Evolutionary conservation across 2,329 filamentous ascomycete species (phyloP), one percentile per base, ranked within the genome.

Genomic region (Monosporascus sp.): DNA sequence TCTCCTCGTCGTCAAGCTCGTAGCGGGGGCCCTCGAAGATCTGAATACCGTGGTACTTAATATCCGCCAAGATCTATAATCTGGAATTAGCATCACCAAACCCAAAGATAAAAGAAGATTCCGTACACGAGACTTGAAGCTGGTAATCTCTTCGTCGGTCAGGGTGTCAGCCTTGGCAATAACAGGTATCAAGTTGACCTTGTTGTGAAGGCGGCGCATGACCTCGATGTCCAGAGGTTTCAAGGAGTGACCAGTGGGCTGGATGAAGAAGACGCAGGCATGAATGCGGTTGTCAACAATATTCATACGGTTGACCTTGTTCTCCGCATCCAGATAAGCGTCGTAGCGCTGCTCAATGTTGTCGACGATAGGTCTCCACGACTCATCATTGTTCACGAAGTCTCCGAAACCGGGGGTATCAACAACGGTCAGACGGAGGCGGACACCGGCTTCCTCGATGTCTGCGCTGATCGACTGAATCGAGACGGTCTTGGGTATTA

Each of bases 271-370:
- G 59, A 99, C 94, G 68, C 95, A 97, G 53, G 94, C 94, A 68
- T 99, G 94, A 60, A 99, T 95, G 66, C 94, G 89, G 82, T 97
- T 99, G 78, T 99, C 94, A 59, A 99, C 88, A 73, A 97, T 97
- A 83, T 99, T 99, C 87, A 97, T 96, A 68, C 94, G 91, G 82
- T 99, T 99, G 73, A 99, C 91, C 85, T 97, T 99, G 86, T 99
- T 99, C 84, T 99, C 94, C 46, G 94, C 93, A 75, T 99, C 94
- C 55, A 99, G 82, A 75, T 97, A 99, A 51, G 94, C 92, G 75
- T 99, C 94, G 70, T 94, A 99, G 64, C 94, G 89, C 82, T 96
- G 91, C 81, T 99, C 94, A 68, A 99, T 97, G 81, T 97, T 97
- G 81, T 99, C 94, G 66, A 97, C 88, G 75, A 99, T 99, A 53